Evolutionary conservation across 352 stramenopile genomes (phyloP), one percentile per base, ranked within the genome.

Genomic region (Stramenopiles sp.): DNA sequence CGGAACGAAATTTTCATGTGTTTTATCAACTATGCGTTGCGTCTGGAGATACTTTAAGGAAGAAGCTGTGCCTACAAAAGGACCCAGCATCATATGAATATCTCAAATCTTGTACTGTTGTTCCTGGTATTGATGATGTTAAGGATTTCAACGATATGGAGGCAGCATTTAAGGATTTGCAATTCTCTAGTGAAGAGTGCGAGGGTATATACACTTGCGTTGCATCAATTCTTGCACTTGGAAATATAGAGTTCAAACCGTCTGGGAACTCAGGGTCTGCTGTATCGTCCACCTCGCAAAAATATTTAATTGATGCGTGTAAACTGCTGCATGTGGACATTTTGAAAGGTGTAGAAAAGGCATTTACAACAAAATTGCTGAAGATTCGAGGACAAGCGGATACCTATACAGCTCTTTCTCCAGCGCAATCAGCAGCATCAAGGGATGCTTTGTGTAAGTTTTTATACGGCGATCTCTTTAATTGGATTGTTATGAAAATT

Each of bases 1-100:
- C 92, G 1, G 95, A 99, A 83, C 91, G 95, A 32, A 98, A 96
- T 81, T 99, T 98, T 85, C 95, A 99, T 84, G 95, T 98, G 81
- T 99, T 99, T 82, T 99, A 99, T 84, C 94, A 99, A 85, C 87
- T 95, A 55, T 55, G 39, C 39, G 39, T 55, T 55, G 39, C 39
- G 14, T 55, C 14, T 4, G 4, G 4, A 14, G 39, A 55, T 55
- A 55, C 4, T 55, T 4, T 55, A 14, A 4, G 39, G 14, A 55
- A 55, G 39, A 55, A 55, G 14, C 14, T 55, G 14, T 55, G 4
- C 14, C 14, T 55, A 55, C 4, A 55, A 55, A 55, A 55, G 4
- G 39, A 55, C 14, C 39, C 39, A 14, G 39, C 39, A 4, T 14
- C 4, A 55, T 55, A 55, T 55, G 39, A 55, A 55, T 55, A 55